These are phyloP conservation scores for Acanthamoeba culbertsoni DNA, from an alignment of 208 protist species.

Conservation along the genomic window DNA sequence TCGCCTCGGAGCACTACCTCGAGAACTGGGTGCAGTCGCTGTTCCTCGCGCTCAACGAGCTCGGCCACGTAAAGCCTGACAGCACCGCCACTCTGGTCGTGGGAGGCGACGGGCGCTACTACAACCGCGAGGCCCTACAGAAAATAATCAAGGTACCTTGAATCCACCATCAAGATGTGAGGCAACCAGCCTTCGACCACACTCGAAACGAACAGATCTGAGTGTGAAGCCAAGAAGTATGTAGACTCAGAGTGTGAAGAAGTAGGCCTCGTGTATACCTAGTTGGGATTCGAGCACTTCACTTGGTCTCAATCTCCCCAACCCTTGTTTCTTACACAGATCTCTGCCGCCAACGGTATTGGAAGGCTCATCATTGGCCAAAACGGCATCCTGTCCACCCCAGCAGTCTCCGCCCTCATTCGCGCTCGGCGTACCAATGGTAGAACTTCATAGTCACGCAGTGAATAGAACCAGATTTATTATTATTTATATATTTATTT, in stretches of 20 bases:
- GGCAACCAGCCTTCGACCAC: too few species aligned
- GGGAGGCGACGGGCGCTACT: conserved; percentile 96
- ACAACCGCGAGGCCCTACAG: conserved; percentile 90
- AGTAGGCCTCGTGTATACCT: too few species aligned
- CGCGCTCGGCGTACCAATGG: conserved; percentile 83
- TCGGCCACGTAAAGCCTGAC: background rate
- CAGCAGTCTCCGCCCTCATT: conserved; percentile 94
- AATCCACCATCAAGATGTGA: conserved; percentile 69
- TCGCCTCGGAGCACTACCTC: conserved; percentile 91
- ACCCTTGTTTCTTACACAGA: too few species aligned
- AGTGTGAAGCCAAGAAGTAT: background rate
- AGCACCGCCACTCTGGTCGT: conserved; percentile 89
- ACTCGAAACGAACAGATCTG: background rate
- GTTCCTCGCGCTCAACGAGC: conserved; percentile 89
- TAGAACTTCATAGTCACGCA: too few species aligned
- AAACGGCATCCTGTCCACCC: conserved; percentile 95
- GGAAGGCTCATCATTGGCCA: conserved; percentile 85
- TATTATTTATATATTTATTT: background rate
- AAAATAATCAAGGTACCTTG: conserved; percentile 83
- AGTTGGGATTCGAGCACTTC: too few species aligned
- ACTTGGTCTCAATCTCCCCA: too few species aligned
- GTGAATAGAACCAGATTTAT: too few species aligned
- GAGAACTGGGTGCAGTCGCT: conserved; percentile 97
- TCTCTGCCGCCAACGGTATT: conserved; percentile 93
- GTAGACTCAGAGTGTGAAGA: too few species aligned